Evolutionary conservation across 176 grass and related monocot genomes (phyloP).

Genomic region (Saccharum spontaneum): DNA sequence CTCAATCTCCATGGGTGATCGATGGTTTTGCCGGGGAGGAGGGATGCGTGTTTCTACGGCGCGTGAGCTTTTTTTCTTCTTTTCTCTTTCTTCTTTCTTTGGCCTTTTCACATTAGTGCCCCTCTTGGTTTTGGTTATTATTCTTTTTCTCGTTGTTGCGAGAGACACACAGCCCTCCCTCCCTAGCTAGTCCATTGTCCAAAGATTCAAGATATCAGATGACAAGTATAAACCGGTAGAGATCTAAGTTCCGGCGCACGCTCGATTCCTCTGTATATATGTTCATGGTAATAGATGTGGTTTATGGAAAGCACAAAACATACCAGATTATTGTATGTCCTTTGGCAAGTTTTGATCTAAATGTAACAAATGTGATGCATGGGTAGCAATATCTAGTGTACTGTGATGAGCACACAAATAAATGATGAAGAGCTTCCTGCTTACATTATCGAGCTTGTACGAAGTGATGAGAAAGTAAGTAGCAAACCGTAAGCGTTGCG

Average conservation of each 20-base stretch:
- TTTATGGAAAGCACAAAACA: neutral
- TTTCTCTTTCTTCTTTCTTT: neutral
- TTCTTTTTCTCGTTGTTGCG: conserved; percentile 41
- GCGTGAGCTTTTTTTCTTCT: conserved; percentile 28
- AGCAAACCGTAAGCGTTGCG: neutral
- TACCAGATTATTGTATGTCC: neutral
- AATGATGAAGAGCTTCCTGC: neutral
- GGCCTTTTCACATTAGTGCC: conserved; percentile 44
- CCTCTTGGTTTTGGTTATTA: neutral
- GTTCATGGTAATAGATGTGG: neutral
- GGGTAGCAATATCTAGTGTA: neutral
- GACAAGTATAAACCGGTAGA: conserved; percentile 36
- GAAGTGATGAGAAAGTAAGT: neutral
- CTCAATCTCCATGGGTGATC: neutral
- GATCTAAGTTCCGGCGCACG: conserved; percentile 4
- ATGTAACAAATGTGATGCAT: neutral
- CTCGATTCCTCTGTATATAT: conserved; percentile 25
- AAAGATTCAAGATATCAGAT: conserved; percentile 38
- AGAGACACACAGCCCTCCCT: conserved; percentile 29
- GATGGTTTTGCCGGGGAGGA: conserved; percentile 28
- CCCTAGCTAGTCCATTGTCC: conserved; percentile 33
- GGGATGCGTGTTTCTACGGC: conserved; percentile 45
- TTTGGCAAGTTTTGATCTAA: neutral
- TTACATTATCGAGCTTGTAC: neutral
- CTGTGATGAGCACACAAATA: no score